These are phyloP conservation scores for Daldinia sp. DNA, from an alignment of 2,329 filamentous ascomycete species.

Conservation along the genomic window DNA sequence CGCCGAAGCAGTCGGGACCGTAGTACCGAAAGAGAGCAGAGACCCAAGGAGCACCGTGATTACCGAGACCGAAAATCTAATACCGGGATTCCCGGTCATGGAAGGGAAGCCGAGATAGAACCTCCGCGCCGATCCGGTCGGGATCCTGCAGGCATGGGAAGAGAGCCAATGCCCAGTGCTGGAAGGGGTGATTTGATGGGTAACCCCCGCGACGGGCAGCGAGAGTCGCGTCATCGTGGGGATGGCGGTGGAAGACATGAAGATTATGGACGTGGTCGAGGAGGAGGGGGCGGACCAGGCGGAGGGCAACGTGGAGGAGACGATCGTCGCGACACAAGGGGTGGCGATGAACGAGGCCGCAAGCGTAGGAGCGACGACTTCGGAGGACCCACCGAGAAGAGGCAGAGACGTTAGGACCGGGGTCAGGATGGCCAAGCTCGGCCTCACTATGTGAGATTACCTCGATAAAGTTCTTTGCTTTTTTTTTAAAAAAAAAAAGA, in stretches of 20 bases:
- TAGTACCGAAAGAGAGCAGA: constrained; percentile 56
- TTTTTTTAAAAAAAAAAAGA: too few relatives aligned
- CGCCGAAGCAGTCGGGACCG: constrained; percentile 61
- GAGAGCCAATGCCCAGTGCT: constrained; percentile 35
- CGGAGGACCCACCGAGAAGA: constrained; percentile 55
- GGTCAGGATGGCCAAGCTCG: constrained; percentile 23
- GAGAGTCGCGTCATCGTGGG: constrained; percentile 46
- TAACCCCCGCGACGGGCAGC: constrained; percentile 39
- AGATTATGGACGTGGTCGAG: constrained; percentile 44
- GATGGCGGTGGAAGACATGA: constrained; percentile 46
- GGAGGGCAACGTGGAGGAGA: constrained; percentile 49
- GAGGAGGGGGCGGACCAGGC: constrained; percentile 45
- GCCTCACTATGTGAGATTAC: constrained; percentile 20
- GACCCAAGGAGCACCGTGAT: constrained; percentile 47
- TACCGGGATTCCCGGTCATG: constrained; percentile 38
- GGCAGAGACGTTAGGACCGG: constrained; percentile 55
- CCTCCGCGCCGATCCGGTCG: constrained; percentile 43
- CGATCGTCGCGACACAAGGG: constrained; percentile 47
- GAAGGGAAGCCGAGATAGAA: constrained; percentile 45
- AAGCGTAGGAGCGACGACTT: constrained; percentile 62
- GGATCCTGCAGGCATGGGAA: constrained; percentile 33
- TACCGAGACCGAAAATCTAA: constrained; percentile 44
- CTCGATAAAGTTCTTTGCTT: constrained; percentile 23
- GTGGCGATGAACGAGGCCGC: constrained; percentile 50
- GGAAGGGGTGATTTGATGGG: constrained; percentile 39